Conservation (phyloP, 805 yeast species). For the Wickerhamomyces xylosicus region DNA sequence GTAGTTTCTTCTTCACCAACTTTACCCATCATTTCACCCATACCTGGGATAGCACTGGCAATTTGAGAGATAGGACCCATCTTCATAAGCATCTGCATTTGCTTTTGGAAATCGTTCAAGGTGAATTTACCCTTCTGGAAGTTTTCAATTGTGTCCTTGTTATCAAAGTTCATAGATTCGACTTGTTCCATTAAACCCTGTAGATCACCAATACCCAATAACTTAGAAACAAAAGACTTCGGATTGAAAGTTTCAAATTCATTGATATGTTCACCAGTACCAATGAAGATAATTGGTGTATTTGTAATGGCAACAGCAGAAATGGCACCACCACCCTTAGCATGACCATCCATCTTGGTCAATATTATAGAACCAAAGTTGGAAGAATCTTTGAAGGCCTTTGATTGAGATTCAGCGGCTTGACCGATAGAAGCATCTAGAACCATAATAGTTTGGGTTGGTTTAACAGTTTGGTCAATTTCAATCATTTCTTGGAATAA, state of each 20-base stretch:
- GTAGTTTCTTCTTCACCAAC: slow-evolving; percentile 90
- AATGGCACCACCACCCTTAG: slow-evolving; percentile 99
- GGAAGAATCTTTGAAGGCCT: slow-evolving; percentile 87
- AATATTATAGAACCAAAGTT: slow-evolving; percentile 91
- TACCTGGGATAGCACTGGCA: slow-evolving; percentile 91
- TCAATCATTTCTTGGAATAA: slow-evolving; percentile 92
- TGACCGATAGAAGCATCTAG: slow-evolving; percentile 97
- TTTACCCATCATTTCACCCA: slow-evolving; percentile 77
- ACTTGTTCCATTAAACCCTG: slow-evolving; percentile 93
- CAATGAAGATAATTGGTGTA: slow-evolving; percentile 91
- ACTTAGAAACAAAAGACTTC: slow-evolving; percentile 77
- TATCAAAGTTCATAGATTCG: slow-evolving; percentile 76
- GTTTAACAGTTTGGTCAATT: slow-evolving; percentile 76
- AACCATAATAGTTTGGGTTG: slow-evolving; percentile 97
- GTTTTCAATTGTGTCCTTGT: slow-evolving; percentile 84
- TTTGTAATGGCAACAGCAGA: slow-evolving; percentile 96
- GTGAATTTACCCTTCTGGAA: slow-evolving; percentile 94
- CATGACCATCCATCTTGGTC: slow-evolving; percentile 98
- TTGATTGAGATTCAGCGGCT: slow-evolving; percentile 92
- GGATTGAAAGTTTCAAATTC: slow-evolving; percentile 92
- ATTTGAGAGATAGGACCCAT: slow-evolving; percentile 95
- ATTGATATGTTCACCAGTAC: slow-evolving; percentile 96
- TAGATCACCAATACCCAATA: slow-evolving; percentile 91
- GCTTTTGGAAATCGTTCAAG: slow-evolving; percentile 82
- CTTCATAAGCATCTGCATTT: slow-evolving; percentile 89